phyloP scores from a whole-genome alignment of 1,284 basidiomycete genomes.

The Ustilago bromivora region DNA sequence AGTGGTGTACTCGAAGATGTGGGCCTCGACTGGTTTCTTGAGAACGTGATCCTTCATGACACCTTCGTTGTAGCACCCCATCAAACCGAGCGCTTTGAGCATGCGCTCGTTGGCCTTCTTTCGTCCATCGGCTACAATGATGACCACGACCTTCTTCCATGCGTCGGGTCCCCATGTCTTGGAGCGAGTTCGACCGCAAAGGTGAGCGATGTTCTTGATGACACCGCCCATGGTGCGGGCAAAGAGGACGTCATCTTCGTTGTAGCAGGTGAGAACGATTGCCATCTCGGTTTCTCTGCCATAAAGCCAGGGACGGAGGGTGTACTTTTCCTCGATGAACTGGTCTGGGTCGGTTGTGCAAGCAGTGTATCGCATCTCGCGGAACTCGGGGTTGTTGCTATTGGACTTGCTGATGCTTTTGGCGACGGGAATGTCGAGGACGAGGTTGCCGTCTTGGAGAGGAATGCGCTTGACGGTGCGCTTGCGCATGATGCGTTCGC shows the following conservation, averaged over 20 bases:
- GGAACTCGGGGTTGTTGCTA: slow-evolving; percentile 84
- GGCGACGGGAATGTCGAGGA: slow-evolving; percentile 69
- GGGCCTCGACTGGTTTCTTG: slow-evolving; percentile 87
- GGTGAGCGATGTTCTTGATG: slow-evolving; percentile 75
- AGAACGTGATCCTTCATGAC: slow-evolving; percentile 92
- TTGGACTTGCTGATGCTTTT: slow-evolving; percentile 69
- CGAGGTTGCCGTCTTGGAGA: slow-evolving; percentile 69
- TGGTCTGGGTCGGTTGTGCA: slow-evolving; percentile 78
- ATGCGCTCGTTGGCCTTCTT: slow-evolving; percentile 92
- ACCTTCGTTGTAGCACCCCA: slow-evolving; percentile 75
- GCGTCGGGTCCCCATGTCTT: slow-evolving; percentile 94
- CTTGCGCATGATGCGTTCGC: slow-evolving; percentile 58
- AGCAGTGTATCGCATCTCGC: slow-evolving; percentile 74
- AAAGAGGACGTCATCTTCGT: slow-evolving; percentile 92
- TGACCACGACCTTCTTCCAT: slow-evolving; percentile 82
- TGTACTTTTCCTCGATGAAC: slow-evolving; percentile 84
- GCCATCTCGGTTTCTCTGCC: slow-evolving; percentile 86
- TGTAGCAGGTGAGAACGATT: slow-evolving; percentile 83
- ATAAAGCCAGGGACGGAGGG: slow-evolving; percentile 84
- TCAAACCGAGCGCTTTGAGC: slow-evolving; percentile 79
- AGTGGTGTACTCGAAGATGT: slow-evolving; percentile 95
- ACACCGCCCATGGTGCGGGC: slow-evolving; percentile 94
- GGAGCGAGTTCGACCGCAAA: slow-evolving; percentile 91
- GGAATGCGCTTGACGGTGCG: slow-evolving; percentile 70
- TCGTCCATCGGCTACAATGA: slow-evolving; percentile 92